Evolutionary conservation across 1,139 yeast genomes (phyloP).

Genomic region (Zygotorulaspora mrakii): DNA sequence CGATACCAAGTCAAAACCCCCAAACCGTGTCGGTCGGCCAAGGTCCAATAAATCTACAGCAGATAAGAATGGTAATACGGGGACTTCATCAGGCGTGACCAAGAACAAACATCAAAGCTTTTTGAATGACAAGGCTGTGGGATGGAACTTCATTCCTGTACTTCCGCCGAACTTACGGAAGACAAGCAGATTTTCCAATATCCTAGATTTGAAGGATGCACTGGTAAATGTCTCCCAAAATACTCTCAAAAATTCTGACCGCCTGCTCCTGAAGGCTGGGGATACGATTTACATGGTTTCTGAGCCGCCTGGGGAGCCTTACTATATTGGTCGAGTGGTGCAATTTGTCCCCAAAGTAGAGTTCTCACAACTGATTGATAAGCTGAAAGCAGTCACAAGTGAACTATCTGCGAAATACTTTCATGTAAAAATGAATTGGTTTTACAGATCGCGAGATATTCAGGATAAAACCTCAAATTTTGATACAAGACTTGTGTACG

Average conservation of each 20-base stretch:
- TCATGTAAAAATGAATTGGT: conserved; percentile 80
- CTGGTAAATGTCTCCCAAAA: conserved; percentile 32
- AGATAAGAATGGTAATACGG: conserved; percentile 2
- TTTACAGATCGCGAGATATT: conserved; percentile 84
- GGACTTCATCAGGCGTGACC: conserved; percentile 7
- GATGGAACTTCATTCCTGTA: conserved; percentile 36
- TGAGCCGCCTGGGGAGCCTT: conserved; percentile 95
- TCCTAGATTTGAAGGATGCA: conserved; percentile 43
- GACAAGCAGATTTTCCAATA: conserved; percentile 34
- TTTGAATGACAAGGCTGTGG: conserved; percentile 22
- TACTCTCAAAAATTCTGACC: conserved; percentile 31
- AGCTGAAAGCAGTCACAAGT: conserved; percentile 20
- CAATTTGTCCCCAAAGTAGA: conserved; percentile 53
- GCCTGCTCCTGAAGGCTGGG: conserved; percentile 37
- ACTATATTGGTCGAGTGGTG: conserved; percentile 79
- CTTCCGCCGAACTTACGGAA: conserved; percentile 31
- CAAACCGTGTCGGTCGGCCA: conserved; percentile 5
- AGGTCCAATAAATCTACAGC: conserved; percentile 6
- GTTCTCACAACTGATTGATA: conserved; percentile 18
- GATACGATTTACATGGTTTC: conserved; percentile 82
- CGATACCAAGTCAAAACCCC: conserved; percentile 5
- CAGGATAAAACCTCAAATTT: conserved; percentile 38
- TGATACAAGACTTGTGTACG: conserved; percentile 74
- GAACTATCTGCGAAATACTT: conserved; percentile 46
- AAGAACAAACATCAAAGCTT: conserved; percentile 24